Conservation (phyloP, 192 early-diverging fungal genomes). For the Irineochytrium annulatum region DNA sequence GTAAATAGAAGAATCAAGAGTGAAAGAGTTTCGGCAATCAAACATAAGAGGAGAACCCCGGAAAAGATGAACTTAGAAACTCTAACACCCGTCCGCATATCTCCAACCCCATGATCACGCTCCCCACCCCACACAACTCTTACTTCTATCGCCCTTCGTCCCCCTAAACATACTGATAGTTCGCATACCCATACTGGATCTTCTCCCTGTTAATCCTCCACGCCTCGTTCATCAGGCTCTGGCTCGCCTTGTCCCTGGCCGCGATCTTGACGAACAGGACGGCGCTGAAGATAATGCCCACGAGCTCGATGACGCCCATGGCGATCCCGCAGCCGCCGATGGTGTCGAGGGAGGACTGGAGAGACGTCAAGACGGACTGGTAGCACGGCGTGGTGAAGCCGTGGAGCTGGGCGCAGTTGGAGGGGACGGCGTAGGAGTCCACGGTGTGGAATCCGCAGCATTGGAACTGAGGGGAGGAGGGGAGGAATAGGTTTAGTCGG, state of each 20-base stretch:
- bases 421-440: conserved; percentile 27
- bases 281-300: conserved; percentile 43
- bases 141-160: background rate
- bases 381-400: conserved; percentile 20
- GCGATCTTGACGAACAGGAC: conserved; percentile 51
- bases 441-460: conserved; percentile 47
- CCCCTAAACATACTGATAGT: conserved; percentile 51
- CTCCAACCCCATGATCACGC: too few relatives aligned
- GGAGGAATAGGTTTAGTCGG: background rate
- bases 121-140: too few relatives aligned
- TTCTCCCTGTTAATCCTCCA: conserved; percentile 57
- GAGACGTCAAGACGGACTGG: conserved; percentile 15
- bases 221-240: conserved; percentile 47
- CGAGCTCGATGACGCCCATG: conserved; percentile 49
- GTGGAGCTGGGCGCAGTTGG: conserved; percentile 22
- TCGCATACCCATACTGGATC: conserved; percentile 50
- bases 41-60: too few relatives aligned
- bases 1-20: too few relatives aligned
- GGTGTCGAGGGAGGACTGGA: conserved; percentile 34
- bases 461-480: conserved; percentile 26
- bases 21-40: too few relatives aligned
- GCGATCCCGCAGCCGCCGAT: conserved; percentile 52
- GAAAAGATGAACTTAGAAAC: too few relatives aligned
- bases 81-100: too few relatives aligned
- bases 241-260: conserved; percentile 37